Conservation (phyloP, 805 yeast species). For the Dipodascopsis uninucleata region DNA sequence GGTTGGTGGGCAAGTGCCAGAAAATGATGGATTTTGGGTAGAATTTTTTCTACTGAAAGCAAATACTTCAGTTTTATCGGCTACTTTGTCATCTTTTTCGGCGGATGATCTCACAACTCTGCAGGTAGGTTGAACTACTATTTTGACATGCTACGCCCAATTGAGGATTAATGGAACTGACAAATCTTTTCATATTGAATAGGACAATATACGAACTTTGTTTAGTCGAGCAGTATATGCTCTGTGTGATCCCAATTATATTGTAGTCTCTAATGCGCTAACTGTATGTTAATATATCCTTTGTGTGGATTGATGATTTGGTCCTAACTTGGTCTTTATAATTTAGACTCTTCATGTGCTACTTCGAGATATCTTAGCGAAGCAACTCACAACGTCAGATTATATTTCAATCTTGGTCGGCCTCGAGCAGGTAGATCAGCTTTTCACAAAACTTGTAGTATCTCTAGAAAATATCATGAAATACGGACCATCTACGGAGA, state of each 20-base stretch:
- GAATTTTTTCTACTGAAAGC: constrained; percentile 36
- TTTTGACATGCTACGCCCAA: neutral
- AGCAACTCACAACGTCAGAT: constrained; percentile 34
- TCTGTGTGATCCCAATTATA: constrained; percentile 23
- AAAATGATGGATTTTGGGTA: constrained; percentile 36
- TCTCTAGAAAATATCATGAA: constrained; percentile 32
- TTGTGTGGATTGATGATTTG: constrained; percentile 12
- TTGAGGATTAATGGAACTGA: no score
- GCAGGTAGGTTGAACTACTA: constrained; percentile 12
- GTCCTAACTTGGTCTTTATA: constrained; percentile 14
- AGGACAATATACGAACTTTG: constrained; percentile 24
- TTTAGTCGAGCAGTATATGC: constrained; percentile 29
- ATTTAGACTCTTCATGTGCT: constrained; percentile 29
- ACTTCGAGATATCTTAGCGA: constrained; percentile 32
- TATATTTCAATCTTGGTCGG: constrained; percentile 38
- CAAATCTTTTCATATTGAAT: neutral
- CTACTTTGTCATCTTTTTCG: constrained; percentile 15
- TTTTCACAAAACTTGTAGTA: constrained; percentile 34
- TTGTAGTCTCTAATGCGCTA: constrained; percentile 18
- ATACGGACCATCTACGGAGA: constrained; percentile 18
- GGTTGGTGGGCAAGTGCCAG: constrained; percentile 19
- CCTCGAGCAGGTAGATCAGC: constrained; percentile 34
- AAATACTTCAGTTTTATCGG: constrained; percentile 22
- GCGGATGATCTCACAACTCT: constrained; percentile 21
- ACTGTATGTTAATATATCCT: constrained; percentile 14